phyloP scores from a whole-genome alignment of 208 protist species.

The Leishmania arabica region DNA sequence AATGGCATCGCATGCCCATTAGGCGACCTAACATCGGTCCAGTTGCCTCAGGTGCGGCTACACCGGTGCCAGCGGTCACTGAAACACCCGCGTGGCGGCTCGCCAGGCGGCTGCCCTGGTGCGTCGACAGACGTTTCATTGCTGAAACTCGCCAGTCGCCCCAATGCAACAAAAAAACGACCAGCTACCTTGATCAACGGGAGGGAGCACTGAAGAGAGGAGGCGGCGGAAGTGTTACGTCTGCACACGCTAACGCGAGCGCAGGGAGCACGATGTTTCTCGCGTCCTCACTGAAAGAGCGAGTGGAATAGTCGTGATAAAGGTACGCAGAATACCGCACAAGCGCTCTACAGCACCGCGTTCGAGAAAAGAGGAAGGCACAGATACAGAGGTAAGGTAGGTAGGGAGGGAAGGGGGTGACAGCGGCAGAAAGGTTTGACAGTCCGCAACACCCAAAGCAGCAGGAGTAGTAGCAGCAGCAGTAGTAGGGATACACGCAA shows the following conservation, averaged over 20 bases:
- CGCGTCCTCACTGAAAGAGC: background rate
- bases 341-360: background rate
- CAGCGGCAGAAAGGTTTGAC: background rate
- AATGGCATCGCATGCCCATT: background rate
- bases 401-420: background rate
- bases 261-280: background rate
- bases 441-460: background rate
- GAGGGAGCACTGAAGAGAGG: background rate
- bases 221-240: background rate
- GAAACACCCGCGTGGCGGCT: background rate
- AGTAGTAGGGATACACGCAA: constrained; percentile 4
- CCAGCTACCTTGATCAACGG: background rate
- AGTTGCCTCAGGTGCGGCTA: background rate
- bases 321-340: background rate
- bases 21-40: background rate
- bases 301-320: background rate
- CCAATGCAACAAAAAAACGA: background rate
- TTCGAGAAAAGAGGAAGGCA: background rate
- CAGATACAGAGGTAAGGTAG: background rate
- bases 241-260: background rate
- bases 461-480: background rate
- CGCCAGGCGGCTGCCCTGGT: background rate
- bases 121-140: constrained; percentile 6
- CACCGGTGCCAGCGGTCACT: background rate
- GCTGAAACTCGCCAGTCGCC: background rate